These are phyloP conservation scores for Fusarium buharicum DNA, from an alignment of 2,329 filamentous ascomycete species.

Conservation along the genomic window DNA sequence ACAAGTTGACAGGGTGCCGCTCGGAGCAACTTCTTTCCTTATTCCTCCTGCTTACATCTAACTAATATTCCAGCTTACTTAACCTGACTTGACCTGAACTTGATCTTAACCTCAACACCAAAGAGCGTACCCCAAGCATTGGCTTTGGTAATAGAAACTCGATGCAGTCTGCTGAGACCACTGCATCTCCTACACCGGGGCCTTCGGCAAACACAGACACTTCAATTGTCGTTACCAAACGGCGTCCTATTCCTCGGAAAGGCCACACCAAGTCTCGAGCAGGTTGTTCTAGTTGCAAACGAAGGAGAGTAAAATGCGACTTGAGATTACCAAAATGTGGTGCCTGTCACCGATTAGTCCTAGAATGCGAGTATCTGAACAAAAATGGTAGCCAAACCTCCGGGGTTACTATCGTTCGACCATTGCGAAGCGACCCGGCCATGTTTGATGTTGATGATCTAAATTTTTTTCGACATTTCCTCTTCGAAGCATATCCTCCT, in stretches of 20 bases:
- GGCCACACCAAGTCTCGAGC: conserved; percentile 51
- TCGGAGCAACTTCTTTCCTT: conserved; percentile 14
- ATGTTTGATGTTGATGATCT: conserved; percentile 58
- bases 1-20: conserved; percentile 9
- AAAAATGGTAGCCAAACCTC: not conserved
- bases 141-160: not conserved
- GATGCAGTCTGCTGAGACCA: not conserved
- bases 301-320: conserved; percentile 59
- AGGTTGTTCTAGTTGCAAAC: conserved; percentile 50
- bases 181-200: conserved; percentile 7
- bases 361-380: conserved; percentile 50
- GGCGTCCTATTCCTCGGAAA: conserved; percentile 49
- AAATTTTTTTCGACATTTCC: conserved; percentile 64
- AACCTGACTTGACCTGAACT: not conserved
- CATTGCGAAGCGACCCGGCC: conserved; percentile 34
- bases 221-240: conserved; percentile 24
- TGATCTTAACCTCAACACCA: not conserved
- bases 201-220: not conserved
- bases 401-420: conserved; percentile 14
- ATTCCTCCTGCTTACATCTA: not conserved
- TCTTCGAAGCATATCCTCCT: conserved; percentile 57
- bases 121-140: too few relatives aligned
- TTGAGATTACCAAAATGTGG: conserved; percentile 51
- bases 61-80: conserved; percentile 6
- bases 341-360: conserved; percentile 50